These are phyloP conservation scores for Kodamaea restingae DNA, from an alignment of 805 yeast genomes.

Conservation along the genomic window DNA sequence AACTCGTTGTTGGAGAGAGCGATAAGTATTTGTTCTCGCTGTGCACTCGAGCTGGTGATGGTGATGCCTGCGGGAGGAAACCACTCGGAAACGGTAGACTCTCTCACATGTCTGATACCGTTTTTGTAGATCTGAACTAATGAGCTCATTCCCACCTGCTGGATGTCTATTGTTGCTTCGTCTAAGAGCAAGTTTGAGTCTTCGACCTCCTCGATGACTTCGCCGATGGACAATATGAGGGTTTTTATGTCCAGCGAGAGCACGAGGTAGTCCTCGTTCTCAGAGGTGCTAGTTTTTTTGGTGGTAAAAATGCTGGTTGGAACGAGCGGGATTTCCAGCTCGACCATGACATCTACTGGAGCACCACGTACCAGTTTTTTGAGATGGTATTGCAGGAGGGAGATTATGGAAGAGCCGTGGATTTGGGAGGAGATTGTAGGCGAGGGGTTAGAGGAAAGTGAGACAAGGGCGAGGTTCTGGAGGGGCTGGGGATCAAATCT, in stretches of 20 bases:
- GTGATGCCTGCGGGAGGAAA: constrained; percentile 72
- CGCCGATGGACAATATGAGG: constrained; percentile 72
- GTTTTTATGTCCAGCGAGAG: constrained; percentile 65
- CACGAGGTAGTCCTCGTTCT: constrained; percentile 59
- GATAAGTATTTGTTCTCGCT: constrained; percentile 63
- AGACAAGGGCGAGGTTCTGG: constrained; percentile 58
- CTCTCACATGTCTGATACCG: constrained; percentile 56
- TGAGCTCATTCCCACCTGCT: constrained; percentile 59
- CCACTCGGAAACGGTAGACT: constrained; percentile 58
- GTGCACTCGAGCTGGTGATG: constrained; percentile 57
- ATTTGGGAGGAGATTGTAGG: constrained; percentile 43
- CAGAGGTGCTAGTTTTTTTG: constrained; percentile 40
- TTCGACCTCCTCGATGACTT: constrained; percentile 69
- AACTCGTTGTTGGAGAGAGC: constrained; percentile 71
- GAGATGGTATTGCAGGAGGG: constrained; percentile 42
- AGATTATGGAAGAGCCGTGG: constrained; percentile 15
- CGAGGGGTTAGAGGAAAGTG: constrained; percentile 44
- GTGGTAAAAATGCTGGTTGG: constrained; percentile 66
- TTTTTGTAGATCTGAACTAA: constrained; percentile 68
- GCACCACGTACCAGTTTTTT: constrained; percentile 55
- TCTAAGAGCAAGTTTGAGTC: constrained; percentile 57
- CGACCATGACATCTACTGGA: constrained; percentile 57
- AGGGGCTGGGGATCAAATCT: too few relatives aligned
- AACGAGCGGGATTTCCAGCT: constrained; percentile 68
- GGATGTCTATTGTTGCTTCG: constrained; percentile 62